Evolutionary conservation across 1,284 basidiomycete species (phyloP).

Genomic region (Grifola frondosa): DNA sequence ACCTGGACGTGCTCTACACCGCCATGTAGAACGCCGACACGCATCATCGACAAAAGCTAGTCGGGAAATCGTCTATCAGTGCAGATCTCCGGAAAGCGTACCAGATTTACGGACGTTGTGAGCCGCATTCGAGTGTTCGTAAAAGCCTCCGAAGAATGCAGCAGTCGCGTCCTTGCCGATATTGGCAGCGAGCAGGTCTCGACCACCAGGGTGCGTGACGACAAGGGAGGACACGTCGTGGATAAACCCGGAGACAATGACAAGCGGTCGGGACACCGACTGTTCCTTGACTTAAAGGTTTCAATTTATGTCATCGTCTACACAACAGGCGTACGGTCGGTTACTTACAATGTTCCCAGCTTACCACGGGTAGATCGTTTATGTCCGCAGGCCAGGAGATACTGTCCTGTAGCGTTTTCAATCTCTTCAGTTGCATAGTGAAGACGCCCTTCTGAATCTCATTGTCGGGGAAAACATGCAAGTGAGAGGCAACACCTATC

Average conservation of each 20-base stretch:
- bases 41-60: constrained; percentile 79
- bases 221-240: constrained; percentile 80
- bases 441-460: constrained; percentile 82
- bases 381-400: constrained; percentile 68
- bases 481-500: constrained; percentile 74
- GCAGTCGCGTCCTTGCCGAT: constrained; percentile 83
- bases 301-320: background rate
- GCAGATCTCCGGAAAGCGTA: background rate
- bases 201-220: constrained; percentile 83
- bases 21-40: constrained; percentile 75
- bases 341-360: constrained; percentile 76
- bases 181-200: constrained; percentile 55
- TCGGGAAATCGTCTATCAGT: constrained; percentile 6
- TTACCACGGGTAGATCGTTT: constrained; percentile 69
- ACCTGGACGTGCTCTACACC: constrained; percentile 52
- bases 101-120: constrained; percentile 57
- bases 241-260: constrained; percentile 84
- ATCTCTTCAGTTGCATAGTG: constrained; percentile 79
- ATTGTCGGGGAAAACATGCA: constrained; percentile 83
- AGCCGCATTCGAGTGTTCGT: constrained; percentile 83
- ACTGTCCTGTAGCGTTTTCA: constrained; percentile 64
- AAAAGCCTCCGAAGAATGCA: constrained; percentile 82
- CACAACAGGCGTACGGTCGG: background rate
- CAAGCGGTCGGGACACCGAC: constrained; percentile 60
- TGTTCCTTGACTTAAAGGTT: constrained; percentile 60